A percentile compares a stretch with the other conserved stretches of the same genome.
Evolutionary conservation across 1,139 yeast species (phyloP).

Genomic region (Pichia sp.): DNA sequence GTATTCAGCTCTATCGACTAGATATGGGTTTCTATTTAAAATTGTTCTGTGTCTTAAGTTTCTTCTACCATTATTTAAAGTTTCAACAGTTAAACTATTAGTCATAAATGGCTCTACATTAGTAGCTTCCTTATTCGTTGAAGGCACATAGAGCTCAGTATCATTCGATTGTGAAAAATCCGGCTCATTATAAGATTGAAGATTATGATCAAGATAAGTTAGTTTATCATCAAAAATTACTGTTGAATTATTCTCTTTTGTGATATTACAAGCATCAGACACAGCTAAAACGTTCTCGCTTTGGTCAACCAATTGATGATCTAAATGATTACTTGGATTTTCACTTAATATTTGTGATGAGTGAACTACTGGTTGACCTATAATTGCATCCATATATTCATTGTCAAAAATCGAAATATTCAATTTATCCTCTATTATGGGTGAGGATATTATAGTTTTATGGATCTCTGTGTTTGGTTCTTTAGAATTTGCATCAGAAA

Average conservation of each 20-base stretch:
- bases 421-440: not conserved
- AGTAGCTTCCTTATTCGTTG: not conserved
- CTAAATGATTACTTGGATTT: not conserved
- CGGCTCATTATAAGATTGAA: not conserved
- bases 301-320: not conserved
- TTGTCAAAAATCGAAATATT: not conserved
- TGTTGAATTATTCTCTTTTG: not conserved
- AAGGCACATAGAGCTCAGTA: not conserved
- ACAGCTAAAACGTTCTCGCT: not conserved
- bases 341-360: not conserved
- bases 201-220: no score
- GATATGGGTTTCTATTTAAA: slow-evolving; percentile 23
- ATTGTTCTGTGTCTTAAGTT: slow-evolving; percentile 14
- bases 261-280: not conserved
- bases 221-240: not conserved
- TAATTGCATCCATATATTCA: not conserved
- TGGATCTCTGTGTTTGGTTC: not conserved
- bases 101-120: not conserved
- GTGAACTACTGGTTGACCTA: not conserved
- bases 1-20: slow-evolving; percentile 29
- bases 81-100: not conserved
- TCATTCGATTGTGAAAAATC: not conserved
- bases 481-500: not conserved
- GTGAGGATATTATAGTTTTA: not conserved
- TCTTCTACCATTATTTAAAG: not conserved